Conservation (phyloP, 169 alveolate genomes). For the Cryptosporidium bovis region DNA sequence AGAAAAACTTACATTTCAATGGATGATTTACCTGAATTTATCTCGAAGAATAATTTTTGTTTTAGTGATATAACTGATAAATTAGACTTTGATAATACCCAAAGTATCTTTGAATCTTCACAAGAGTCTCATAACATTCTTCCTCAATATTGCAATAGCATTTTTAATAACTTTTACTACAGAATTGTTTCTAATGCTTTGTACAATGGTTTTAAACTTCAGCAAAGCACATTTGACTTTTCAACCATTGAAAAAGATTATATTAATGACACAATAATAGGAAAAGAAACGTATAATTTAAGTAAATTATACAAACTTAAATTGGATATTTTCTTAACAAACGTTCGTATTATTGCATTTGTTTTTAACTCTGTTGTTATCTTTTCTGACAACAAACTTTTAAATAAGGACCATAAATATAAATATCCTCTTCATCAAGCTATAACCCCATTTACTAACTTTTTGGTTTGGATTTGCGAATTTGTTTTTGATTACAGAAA, state of each 20-base stretch:
- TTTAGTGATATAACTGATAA: slow-evolving; percentile 54
- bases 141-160: slow-evolving; percentile 47
- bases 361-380: slow-evolving; percentile 7
- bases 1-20: slow-evolving; percentile 16
- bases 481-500: slow-evolving; percentile 44
- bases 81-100: slow-evolving; percentile 13
- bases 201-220: slow-evolving; percentile 45
- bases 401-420: slow-evolving; percentile 10
- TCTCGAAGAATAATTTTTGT: slow-evolving; percentile 24
- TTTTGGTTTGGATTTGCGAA: slow-evolving; percentile 63
- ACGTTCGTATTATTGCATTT: slow-evolving; percentile 24
- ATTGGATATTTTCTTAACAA: slow-evolving; percentile 6
- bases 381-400: neutral
- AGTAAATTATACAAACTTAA: slow-evolving; percentile 14
- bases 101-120: slow-evolving; percentile 10
- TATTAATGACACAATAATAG: slow-evolving; percentile 1
- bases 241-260: slow-evolving; percentile 3
- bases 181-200: slow-evolving; percentile 32
- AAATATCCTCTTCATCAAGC: slow-evolving; percentile 2
- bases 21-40: slow-evolving; percentile 54
- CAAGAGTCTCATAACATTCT: neutral
- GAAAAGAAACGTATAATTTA: slow-evolving; percentile 8
- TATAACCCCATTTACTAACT: slow-evolving; percentile 6
- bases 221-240: slow-evolving; percentile 33
- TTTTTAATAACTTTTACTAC: slow-evolving; percentile 32